Percentiles rank a stretch among this genome's conserved stretches.
These are phyloP conservation scores for Penicillium sp. DNA, from an alignment of 2,329 filamentous ascomycete species.

Conservation along the genomic window DNA sequence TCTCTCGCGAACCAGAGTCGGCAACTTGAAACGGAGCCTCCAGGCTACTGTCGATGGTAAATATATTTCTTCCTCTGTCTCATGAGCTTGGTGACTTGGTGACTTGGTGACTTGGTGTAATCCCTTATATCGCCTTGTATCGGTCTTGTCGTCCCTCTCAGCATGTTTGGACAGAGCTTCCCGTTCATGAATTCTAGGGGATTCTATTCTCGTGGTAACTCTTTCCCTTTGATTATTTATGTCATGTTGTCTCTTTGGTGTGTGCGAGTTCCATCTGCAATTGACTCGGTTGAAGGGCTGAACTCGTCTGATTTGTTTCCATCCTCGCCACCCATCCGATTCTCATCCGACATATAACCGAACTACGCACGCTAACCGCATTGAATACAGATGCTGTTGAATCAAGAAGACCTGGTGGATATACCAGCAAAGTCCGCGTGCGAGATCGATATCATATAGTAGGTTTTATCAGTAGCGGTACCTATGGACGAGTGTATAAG, in stretches of 20 bases:
- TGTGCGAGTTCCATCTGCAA: conserved; percentile 10
- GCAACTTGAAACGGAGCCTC: conserved; percentile 43
- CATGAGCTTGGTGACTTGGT: conserved; percentile 9
- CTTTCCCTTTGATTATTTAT: conserved; percentile 12
- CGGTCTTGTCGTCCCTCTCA: conserved; percentile 14
- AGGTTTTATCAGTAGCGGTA: conserved; percentile 96
- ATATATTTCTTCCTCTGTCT: conserved; percentile 23
- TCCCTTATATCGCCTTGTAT: conserved; percentile 1
- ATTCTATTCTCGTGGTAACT: conserved; percentile 45
- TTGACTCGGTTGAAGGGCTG: conserved; percentile 13
- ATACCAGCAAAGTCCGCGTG: conserved; percentile 76
- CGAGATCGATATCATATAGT: conserved; percentile 94
- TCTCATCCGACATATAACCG: not conserved
- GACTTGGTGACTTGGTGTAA: conserved; percentile 4
- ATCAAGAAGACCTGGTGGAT: conserved; percentile 47
- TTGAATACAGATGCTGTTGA: conserved; percentile 36
- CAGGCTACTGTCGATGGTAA: conserved; percentile 50
- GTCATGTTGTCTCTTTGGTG: not conserved
- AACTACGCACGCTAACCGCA: conserved; percentile 25
- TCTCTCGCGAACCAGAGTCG: conserved; percentile 38
- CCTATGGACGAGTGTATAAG: conserved; percentile 98
- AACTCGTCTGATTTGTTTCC: conserved; percentile 19
- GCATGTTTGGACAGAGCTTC: conserved; percentile 44
- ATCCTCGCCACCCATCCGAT: conserved; percentile 10
- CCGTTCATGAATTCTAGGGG: conserved; percentile 40